Conservation (phyloP, 495 filamentous ascomycete genomes). For the Chaetomium cochliodes region DNA sequence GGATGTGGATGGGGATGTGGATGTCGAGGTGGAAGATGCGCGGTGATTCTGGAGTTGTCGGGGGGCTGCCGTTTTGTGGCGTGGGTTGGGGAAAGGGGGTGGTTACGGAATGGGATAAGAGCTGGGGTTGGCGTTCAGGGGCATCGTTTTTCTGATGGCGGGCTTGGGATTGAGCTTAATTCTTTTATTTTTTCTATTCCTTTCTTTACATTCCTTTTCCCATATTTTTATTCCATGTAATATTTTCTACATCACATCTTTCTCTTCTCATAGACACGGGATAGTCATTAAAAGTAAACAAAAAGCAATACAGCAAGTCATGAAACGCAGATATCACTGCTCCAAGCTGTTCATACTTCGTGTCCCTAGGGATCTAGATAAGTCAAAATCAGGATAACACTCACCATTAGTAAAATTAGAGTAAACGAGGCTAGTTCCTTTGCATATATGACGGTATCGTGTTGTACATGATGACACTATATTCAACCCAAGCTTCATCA, state of each 20-base stretch:
- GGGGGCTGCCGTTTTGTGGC: no score
- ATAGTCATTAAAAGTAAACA: neutral
- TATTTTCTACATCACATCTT: neutral
- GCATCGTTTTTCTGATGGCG: neutral
- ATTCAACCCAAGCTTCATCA: neutral
- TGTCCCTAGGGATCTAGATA: neutral
- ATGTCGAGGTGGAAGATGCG: neutral
- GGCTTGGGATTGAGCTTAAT: neutral
- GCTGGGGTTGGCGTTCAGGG: neutral
- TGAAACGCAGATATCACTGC: neutral
- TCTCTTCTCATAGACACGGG: neutral
- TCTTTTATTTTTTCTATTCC: neutral
- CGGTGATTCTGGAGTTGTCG: neutral
- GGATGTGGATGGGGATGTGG: slow-evolving; percentile 7
- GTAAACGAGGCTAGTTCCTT: neutral
- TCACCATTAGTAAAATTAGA: no score
- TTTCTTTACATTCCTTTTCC: neutral
- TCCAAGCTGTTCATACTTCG: neutral
- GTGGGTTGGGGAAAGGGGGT: neutral
- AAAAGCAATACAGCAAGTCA: neutral
- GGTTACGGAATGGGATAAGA: neutral
- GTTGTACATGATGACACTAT: neutral
- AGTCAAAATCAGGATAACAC: neutral
- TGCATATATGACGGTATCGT: no score
- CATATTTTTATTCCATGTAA: neutral